Evolutionary conservation across 768 basidiomycete species (phyloP), one percentile per base, ranked within the genome.

Genomic region (Phylloporus rhodoxanthus): DNA sequence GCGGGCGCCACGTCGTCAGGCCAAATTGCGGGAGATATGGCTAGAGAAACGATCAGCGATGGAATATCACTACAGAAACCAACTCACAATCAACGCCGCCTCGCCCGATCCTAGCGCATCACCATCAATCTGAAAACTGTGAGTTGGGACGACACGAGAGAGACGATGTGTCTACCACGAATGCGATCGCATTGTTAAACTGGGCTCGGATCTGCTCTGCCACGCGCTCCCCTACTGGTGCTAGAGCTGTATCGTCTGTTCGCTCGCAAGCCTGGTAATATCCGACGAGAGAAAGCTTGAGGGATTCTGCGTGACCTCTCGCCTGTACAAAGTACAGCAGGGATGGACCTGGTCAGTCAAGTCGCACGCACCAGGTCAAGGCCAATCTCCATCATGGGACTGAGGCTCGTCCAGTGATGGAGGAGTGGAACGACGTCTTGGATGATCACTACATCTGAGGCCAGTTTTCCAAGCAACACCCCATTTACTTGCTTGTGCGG

Each of bases 381-480:
- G 21, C 87, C 89, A 52, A 88, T 82, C 63, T 90, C 87, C 84
- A 89, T 89, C 82, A 86, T 86, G 4, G 87, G 85, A 53, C 83
- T 85, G 46, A 92, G 73, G 57, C 77, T 83, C 7, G 87, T 88
- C 88, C 88, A 91, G 62, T 89, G 82, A 61, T 92, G 89, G 44
- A 89, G 75, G 30, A 92, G 72, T 14, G 90, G 90, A 33, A 92
- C 72, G 3, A 81, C 77, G 59, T 91, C 87, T 43, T 72, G 68
- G 43, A 86, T 75, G 47, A 65, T 64, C 37, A 87, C 76, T 1
- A 60, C 58, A 19, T 65, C 62, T 2, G 67, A 59, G 14, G 53
- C 46, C 40, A 70, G 63, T 28, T 71, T 77, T 30, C 87, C 87
- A 1, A 91, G 67, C n/a, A 92, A 71, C 8, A 91, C 80, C 4